phyloP scores from a whole-genome alignment of 2,329 filamentous ascomycete genomes.

The Atkinsonella texensis region DNA sequence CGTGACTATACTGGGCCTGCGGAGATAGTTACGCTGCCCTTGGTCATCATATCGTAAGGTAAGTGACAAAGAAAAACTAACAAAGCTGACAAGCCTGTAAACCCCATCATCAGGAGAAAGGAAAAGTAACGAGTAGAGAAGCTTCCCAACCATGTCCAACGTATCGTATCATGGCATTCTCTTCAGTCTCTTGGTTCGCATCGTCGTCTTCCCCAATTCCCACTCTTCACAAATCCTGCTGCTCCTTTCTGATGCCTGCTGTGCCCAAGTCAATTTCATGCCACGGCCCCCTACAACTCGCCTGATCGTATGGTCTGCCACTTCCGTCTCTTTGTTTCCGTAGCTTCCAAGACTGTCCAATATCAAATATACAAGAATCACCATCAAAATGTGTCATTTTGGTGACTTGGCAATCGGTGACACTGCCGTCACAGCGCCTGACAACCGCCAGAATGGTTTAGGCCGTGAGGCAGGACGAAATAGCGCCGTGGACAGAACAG shows the following conservation, averaged over 20 bases:
- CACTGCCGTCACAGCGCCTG: background rate
- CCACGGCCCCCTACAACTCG: background rate
- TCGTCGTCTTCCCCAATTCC: background rate
- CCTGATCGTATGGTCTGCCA: background rate
- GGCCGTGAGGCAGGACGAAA: background rate
- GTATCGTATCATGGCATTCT: background rate
- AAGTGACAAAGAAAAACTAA: constrained; percentile 1
- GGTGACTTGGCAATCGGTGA: background rate
- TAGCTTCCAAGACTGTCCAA: background rate
- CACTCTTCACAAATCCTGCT: background rate
- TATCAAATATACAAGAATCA: constrained; percentile 4
- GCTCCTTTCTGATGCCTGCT: background rate
- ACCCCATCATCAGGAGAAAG: background rate
- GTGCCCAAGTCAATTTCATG: background rate
- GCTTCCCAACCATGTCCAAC: background rate
- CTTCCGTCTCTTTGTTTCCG: background rate
- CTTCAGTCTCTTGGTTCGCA: background rate
- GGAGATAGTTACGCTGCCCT: background rate
- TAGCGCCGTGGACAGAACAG: background rate
- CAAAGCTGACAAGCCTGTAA: background rate
- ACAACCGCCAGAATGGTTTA: background rate
- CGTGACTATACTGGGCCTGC: background rate
- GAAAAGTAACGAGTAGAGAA: background rate
- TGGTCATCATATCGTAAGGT: background rate
- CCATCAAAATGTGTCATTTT: constrained; percentile 1